Conservation (phyloP, 2,329 filamentous ascomycete species). For the Pseudohalonectria lignicola region DNA sequence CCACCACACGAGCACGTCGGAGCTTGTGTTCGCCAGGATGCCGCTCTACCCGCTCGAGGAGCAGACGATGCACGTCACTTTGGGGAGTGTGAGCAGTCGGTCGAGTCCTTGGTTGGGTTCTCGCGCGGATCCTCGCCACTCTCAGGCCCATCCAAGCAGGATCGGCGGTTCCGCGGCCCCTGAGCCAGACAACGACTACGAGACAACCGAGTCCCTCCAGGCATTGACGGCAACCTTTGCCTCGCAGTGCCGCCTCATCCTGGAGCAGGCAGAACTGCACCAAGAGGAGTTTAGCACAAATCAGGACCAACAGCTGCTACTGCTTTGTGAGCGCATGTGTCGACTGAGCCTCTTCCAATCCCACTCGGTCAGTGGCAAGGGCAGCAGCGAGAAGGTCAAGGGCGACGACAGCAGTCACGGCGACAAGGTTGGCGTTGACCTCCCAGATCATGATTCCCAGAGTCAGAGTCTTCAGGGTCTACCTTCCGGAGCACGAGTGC, state of each 20-base stretch:
- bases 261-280: neutral
- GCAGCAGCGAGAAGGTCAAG: neutral
- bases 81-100: neutral
- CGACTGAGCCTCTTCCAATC: neutral
- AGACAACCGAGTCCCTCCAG: neutral
- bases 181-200: neutral
- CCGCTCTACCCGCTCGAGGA: conserved; percentile 18
- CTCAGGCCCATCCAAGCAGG: no score
- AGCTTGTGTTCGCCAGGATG: conserved; percentile 20
- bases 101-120: no score
- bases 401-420: conserved; percentile 1
- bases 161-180: no score
- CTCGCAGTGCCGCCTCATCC: neutral
- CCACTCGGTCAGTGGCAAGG: no score
- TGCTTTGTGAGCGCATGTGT: neutral
- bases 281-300: neutral
- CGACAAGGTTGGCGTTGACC: no score
- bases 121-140: no score
- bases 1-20: conserved; percentile 15
- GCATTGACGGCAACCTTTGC: neutral
- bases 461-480: no score
- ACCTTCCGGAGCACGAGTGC: no score
- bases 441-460: no score
- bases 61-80: conserved; percentile 8
- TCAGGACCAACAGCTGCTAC: neutral